Evolutionary conservation across 1,284 basidiomycete genomes (phyloP), one percentile per base, ranked within the genome.

Genomic region (Papiliotrema flavescens): DNA sequence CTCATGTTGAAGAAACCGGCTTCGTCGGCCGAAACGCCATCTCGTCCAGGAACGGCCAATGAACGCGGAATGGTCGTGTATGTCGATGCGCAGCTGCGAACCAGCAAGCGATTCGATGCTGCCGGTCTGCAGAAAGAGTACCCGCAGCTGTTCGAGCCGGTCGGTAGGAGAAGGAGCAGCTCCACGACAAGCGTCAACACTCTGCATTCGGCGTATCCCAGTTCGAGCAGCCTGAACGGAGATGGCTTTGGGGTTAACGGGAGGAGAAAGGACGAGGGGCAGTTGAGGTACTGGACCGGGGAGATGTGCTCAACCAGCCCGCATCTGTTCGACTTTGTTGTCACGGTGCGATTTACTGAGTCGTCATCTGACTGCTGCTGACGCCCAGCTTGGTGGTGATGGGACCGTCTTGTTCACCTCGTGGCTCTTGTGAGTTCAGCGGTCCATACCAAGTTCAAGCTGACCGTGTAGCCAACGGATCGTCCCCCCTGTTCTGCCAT

Each of bases 371-470:
- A 19, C 14, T 15, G 23, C 23, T 13, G 20, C 54, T 60, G 47
- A 47, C 53, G 6, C 2, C 43, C 64, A 94, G 88, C 86, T 96
- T 56, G 96, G 96, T 44, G 96, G 96, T 17, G 96, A 99, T 73
- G 96, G 96, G 13, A 99, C 96, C 0, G 95, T 98, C 1, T 83
- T 99, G 20, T 98, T 98, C 79, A 97, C 96, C 5, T 98, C 96
- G 3, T 98, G 96, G 96, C 81, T 99, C 35, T 99, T 99, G 71
- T 74, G 44, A 65, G 70, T 62, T n/a, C 36, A 2, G 6, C 28
- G 28, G 11, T 6, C 28, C 28, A 57, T 34, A 22, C 24, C 9
- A 2, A 6, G 28, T 5, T 32, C 28, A 32, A 32, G 28, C 28
- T 32, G 6, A 32, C 28, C 11, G 6, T 32, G 5, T 11, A 74